Base-by-base conservation (phyloP, 768 basidiomycete genomes). In the Glaciozyma martinii region DNA sequence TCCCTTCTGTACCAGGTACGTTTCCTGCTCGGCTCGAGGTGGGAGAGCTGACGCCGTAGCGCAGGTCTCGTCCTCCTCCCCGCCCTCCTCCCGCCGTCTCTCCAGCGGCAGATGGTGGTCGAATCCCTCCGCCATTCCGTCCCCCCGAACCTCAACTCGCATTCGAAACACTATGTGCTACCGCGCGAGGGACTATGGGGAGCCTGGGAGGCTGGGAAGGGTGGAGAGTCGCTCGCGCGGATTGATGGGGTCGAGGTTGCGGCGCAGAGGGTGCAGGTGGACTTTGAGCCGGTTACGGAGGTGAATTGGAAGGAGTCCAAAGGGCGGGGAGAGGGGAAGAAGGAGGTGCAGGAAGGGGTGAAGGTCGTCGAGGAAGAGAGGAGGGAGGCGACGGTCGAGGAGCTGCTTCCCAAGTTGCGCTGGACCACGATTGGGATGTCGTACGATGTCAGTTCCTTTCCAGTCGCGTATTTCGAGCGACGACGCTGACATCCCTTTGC, bases 381-480 rank as follows among this genome's bases (percentile, higher is more conserved):
- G 44, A 52, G 40, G 30, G 43, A 60, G 37, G 16, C 55, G 23
- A 42, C 71, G 10, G 57, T 72, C 7, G 74, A 75, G 32, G 65
- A 81, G 32, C 81, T 97, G 19, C 71, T 93, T 21, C 80, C 79
- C 8, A 92, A 89, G 75, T 75, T 99, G 56, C 82, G 94, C 56
- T 99, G 94, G 94, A 87, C 90, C 2, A 98, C 94, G 72, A 87
- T 99, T 56, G 94, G 94, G 15, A 89, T 88, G 85, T 89, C 83
- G 59, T 99, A 99, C 76, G 90, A 79, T 67, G 78, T 79, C 49
- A 49, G 76, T 71, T 4, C 30, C 30, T 57, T 23, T 23, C 25
- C 23, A 10, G 50, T 18, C 2, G 37, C n/a, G 9, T 27, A 21
- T 21, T 37, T 49, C 3, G 10, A 7, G 5, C 37, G 33, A 49